Percentiles rank a stretch among this genome's conserved stretches.
These are phyloP conservation scores for Elongisporangium anandrum DNA, from an alignment of 352 stramenopile species.

Conservation along the genomic window DNA sequence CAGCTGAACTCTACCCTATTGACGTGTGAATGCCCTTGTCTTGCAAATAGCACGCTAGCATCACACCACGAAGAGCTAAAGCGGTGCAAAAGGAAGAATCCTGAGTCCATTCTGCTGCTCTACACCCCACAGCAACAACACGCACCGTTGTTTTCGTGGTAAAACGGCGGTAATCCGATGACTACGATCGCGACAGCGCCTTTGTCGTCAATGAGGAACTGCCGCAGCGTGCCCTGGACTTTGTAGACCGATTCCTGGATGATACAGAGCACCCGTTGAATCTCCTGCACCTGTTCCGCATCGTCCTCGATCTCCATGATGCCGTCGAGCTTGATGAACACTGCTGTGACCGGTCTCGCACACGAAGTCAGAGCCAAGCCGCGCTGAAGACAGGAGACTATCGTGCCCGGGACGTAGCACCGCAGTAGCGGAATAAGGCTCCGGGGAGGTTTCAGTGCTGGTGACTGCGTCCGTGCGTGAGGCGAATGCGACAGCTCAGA, in stretches of 20 bases:
- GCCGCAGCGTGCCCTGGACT: slow-evolving; percentile 70
- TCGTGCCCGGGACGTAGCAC: slow-evolving; percentile 63
- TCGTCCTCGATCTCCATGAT: slow-evolving; percentile 40
- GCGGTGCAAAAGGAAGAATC: slow-evolving; percentile 2
- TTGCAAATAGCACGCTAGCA: slow-evolving; percentile 56
- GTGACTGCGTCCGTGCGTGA: slow-evolving; percentile 4
- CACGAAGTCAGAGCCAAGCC: slow-evolving; percentile 58
- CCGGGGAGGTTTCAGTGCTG: slow-evolving; percentile 13
- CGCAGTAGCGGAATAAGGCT: slow-evolving; percentile 59
- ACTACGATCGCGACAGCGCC: slow-evolving; percentile 74
- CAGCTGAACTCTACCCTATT: slow-evolving; percentile 40
- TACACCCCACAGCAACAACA: no score
- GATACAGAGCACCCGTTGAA: slow-evolving; percentile 55
- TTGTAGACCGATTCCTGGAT: slow-evolving; percentile 81
- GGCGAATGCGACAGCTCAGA: slow-evolving; percentile 14
- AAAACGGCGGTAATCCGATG: slow-evolving; percentile 73
- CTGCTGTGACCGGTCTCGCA: slow-evolving; percentile 62
- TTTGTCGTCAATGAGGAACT: slow-evolving; percentile 88
- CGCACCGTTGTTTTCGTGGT: slow-evolving; percentile 82
- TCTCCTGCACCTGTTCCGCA: slow-evolving; percentile 37
- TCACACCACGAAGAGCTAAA: slow-evolving; percentile 55
- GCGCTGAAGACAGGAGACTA: slow-evolving; percentile 64
- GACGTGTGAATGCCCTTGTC: slow-evolving; percentile 60
- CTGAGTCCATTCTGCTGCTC: not conserved
- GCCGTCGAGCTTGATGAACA: slow-evolving; percentile 65